phyloP scores from a whole-genome alignment of 768 basidiomycete genomes.

The Suillus decipiens region DNA sequence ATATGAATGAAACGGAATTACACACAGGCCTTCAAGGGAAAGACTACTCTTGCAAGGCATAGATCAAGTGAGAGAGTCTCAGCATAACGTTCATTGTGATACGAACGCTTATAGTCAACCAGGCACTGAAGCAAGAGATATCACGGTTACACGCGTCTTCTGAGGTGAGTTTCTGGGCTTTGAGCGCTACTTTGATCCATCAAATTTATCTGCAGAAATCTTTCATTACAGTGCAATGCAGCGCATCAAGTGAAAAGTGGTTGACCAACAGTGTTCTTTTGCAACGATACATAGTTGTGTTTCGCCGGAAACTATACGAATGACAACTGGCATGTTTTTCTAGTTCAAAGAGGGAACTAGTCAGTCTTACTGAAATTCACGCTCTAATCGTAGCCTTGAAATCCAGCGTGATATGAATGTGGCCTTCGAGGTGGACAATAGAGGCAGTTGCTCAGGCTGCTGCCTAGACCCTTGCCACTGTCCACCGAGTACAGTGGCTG shows the following conservation, averaged over 20 bases:
- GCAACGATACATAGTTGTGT: neutral
- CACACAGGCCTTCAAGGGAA: constrained; percentile 71
- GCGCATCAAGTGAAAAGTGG: constrained; percentile 41
- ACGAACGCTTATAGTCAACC: constrained; percentile 58
- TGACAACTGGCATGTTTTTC: neutral
- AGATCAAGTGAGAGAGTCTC: constrained; percentile 51
- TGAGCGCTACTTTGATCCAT: constrained; percentile 1
- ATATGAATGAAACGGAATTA: neutral
- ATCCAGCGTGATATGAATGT: neutral
- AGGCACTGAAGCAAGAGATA: constrained; percentile 71
- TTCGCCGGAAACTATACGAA: neutral
- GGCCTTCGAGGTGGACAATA: neutral
- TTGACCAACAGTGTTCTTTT: constrained; percentile 11
- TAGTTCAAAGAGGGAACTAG: neutral
- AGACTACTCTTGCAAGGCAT: constrained; percentile 77
- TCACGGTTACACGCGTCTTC: constrained; percentile 86
- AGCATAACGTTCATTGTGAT: neutral
- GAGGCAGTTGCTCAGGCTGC: neutral
- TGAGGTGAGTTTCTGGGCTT: constrained; percentile 53
- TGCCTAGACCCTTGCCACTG: neutral
- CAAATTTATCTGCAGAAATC: constrained; percentile 55
- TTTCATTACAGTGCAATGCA: constrained; percentile 64
- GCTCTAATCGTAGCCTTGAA: neutral
- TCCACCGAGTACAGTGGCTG: neutral
- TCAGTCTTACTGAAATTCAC: constrained; percentile 4